Conservation (phyloP, 2,329 filamentous ascomycete species). For the Colletotrichum navitas region DNA sequence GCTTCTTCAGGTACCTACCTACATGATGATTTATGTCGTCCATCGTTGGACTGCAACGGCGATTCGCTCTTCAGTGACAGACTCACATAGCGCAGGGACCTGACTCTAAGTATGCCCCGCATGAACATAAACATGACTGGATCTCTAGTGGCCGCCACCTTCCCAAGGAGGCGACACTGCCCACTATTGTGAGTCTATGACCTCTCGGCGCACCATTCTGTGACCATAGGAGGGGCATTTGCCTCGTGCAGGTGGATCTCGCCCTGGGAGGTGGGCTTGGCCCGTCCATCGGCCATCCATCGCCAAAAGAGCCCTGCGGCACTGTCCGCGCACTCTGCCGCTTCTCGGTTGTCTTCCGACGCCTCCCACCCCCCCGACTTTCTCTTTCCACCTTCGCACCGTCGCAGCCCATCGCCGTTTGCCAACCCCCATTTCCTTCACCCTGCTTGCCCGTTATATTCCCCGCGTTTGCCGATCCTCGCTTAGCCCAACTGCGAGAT, state of each 20-base stretch:
- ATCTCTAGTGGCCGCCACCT: constrained; percentile 21
- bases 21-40: background rate
- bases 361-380: background rate
- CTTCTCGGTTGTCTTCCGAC: background rate
- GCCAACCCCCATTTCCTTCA: background rate
- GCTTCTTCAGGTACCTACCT: background rate
- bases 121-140: constrained; percentile 21
- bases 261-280: constrained; percentile 34
- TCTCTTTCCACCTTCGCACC: constrained; percentile 4
- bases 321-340: constrained; percentile 13
- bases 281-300: constrained; percentile 24
- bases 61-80: background rate
- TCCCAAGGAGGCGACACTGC: constrained; percentile 13
- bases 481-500: constrained; percentile 14
- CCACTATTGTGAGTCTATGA: constrained; percentile 17
- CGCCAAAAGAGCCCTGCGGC: constrained; percentile 26
- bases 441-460: background rate
- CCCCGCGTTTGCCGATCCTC: constrained; percentile 5
- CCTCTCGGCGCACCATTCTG: constrained; percentile 35
- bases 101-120: constrained; percentile 33
- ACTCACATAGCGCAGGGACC: constrained; percentile 38
- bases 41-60: background rate
- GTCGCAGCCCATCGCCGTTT: constrained; percentile 1
- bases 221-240: constrained; percentile 27
- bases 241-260: constrained; percentile 42